Percentiles rank a stretch among this genome's conserved stretches.
Evolutionary conservation across 2,329 filamentous ascomycete genomes (phyloP).

Genomic region (Penicillium sp.): DNA sequence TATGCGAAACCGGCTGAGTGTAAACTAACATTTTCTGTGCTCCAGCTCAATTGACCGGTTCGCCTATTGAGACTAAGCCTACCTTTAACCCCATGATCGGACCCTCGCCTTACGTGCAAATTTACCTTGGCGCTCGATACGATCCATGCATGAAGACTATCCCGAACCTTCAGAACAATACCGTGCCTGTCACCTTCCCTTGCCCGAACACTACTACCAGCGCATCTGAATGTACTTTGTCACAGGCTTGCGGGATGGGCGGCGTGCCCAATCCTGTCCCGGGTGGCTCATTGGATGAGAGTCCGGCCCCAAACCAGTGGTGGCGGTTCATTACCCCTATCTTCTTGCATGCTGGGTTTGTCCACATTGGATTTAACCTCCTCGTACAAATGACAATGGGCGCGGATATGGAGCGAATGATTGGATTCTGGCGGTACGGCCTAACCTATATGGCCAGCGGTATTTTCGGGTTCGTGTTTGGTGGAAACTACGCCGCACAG

Average conservation of each 20-base stretch:
- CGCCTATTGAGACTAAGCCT: conserved; percentile 67
- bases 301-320: conserved; percentile 82
- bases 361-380: conserved; percentile 96
- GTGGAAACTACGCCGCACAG: conserved; percentile 85
- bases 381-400: conserved; percentile 86
- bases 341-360: conserved; percentile 88
- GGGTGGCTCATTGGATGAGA: conserved; percentile 51
- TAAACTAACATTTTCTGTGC: conserved; percentile 9
- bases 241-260: conserved; percentile 78
- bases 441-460: conserved; percentile 87
- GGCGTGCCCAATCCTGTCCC: conserved; percentile 66
- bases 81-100: conserved; percentile 97
- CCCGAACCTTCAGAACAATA: conserved; percentile 40
- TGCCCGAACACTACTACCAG: conserved; percentile 76
- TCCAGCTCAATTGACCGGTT: conserved; percentile 70
- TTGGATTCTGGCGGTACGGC: conserved; percentile 83
- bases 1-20: too few species aligned
- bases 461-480: conserved; percentile 93
- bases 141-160: conserved; percentile 89
- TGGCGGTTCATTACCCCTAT: conserved; percentile 94
- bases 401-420: conserved; percentile 86
- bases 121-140: conserved; percentile 95
- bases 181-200: conserved; percentile 55
- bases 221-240: conserved; percentile 66
- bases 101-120: conserved; percentile 82